Conservation (phyloP, 2,329 filamentous ascomycete species). For the Raffaelea deltoideospora region DNA sequence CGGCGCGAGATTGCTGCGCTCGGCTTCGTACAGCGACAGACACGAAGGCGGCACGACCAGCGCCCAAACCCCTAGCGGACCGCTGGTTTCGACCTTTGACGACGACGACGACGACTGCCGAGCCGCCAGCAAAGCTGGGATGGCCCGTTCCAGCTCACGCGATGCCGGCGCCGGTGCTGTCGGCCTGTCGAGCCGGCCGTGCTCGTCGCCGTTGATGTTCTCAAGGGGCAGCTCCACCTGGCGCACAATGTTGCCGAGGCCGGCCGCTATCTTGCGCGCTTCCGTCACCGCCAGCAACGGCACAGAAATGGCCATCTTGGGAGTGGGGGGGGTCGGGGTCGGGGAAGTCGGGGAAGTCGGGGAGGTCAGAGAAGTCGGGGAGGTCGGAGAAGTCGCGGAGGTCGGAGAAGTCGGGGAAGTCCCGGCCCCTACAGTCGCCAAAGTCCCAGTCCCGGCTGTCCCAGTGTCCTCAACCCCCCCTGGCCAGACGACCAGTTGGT, state of each 20-base stretch:
- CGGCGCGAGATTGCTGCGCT: no score
- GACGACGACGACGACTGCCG: conserved; percentile 4
- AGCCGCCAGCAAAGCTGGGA: conserved; percentile 21
- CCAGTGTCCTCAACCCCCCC: no score
- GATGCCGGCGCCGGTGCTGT: conserved; percentile 48
- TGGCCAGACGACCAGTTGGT: conserved; percentile 21
- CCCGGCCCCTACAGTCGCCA: no score
- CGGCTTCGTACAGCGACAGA: conserved; percentile 10
- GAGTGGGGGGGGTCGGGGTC: no score
- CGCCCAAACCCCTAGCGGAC: conserved; percentile 57
- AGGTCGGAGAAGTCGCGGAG: no score
- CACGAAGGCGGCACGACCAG: conserved; percentile 36
- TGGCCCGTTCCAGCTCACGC: conserved; percentile 51
- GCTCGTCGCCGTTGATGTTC: no score
- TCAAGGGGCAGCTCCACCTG: conserved; percentile 41
- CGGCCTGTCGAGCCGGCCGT: no score
- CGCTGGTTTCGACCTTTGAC: conserved; percentile 1
- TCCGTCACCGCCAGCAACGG: conserved; percentile 48
- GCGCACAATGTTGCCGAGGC: conserved; percentile 67
- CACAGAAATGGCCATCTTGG: no score
- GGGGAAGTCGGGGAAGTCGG: no score
- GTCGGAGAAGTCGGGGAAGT: no score
- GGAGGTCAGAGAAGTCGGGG: no score
- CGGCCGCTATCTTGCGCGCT: conserved; percentile 45
- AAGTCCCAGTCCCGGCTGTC: no score